Percentiles rank a stretch among this genome's conserved stretches.
Conservation (phyloP, 139 green algal genomes). For the Gonium pectorale region DNA sequence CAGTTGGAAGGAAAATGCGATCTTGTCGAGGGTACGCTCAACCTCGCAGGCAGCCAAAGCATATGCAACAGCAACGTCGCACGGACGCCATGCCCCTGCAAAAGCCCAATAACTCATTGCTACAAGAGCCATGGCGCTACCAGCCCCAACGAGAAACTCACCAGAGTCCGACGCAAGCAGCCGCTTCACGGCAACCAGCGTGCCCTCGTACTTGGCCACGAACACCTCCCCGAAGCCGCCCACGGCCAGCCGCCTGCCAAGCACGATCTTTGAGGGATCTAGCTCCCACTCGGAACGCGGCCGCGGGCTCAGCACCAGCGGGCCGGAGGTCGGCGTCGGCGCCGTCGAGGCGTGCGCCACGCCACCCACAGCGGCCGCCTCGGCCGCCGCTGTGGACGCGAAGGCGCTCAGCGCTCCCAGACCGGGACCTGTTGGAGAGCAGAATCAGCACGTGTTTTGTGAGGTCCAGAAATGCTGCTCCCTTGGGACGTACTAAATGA, state of each 20-base stretch:
- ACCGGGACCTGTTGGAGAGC: constrained; percentile 5
- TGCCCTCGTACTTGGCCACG: constrained; percentile 76
- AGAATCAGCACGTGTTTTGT: too few relatives aligned
- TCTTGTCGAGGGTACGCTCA: too few relatives aligned
- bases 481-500: too few relatives aligned
- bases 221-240: constrained; percentile 79
- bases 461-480: too few relatives aligned
- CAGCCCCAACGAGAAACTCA: too few relatives aligned
- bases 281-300: constrained; percentile 66
- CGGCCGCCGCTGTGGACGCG: neutral
- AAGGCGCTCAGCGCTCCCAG: neutral
- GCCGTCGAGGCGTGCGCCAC: neutral
- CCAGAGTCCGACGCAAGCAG: constrained; percentile 63
- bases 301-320: constrained; percentile 7
- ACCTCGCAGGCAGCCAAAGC: neutral
- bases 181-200: constrained; percentile 77
- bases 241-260: constrained; percentile 64
- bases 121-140: too few relatives aligned
- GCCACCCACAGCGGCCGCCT: neutral
- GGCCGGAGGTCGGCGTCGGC: neutral
- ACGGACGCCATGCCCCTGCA: too few relatives aligned
- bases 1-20: too few relatives aligned
- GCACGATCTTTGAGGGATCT: constrained; percentile 53
- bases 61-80: too few relatives aligned
- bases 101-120: too few relatives aligned